Base-by-base conservation (phyloP, 441 rosid genomes). In the Breynia disticha region DNA sequence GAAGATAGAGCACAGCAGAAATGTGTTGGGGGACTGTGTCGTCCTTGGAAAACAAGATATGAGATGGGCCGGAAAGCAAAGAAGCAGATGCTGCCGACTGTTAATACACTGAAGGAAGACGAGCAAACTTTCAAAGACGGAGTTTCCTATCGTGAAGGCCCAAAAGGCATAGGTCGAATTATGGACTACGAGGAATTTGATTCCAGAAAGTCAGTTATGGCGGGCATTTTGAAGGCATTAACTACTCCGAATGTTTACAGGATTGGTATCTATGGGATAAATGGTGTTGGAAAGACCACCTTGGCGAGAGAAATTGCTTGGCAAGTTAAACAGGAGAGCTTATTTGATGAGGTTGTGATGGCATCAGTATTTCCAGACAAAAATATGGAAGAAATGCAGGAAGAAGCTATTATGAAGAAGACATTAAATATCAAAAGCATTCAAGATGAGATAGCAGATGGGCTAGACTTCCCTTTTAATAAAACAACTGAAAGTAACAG, bases 201-300 rank as follows among this genome's bases (percentile, higher is more conserved):
- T 17, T 63, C 67, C 0, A 63, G 76, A 46, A 14, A 0, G 9
- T 0, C 11, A 1, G 17, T 50, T 16, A 1, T 64, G 41, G n/a
- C 54, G 10, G 43, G 41, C 1, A 38, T 73, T 14, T 0, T 60
- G 55, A 48, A 24, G 0, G 62, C 48, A 3, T 11, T 73, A 10
- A 16, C 11, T 11, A 46, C 49, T 21, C 6, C 18, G 13, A 48
- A 53, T 19, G 49, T 56, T 4, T 47, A 46, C 15, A 38, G 38
- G 28, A 42, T 64, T 15, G 73, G 73, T 16, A 59, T 64, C 13
- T 58, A 42, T 7, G 72, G 71, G 10, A 7, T 55, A 35, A 43
- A 55, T 0, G 74, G 72, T 7, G 38, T 60, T 0, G 78, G 78
- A 4, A 69, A 73, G 50, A 62, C 63, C 17, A 53, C 53, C 0